phyloP scores from a whole-genome alignment of 257 asterid genomes.

The Lithospermum erythrorhizon region DNA sequence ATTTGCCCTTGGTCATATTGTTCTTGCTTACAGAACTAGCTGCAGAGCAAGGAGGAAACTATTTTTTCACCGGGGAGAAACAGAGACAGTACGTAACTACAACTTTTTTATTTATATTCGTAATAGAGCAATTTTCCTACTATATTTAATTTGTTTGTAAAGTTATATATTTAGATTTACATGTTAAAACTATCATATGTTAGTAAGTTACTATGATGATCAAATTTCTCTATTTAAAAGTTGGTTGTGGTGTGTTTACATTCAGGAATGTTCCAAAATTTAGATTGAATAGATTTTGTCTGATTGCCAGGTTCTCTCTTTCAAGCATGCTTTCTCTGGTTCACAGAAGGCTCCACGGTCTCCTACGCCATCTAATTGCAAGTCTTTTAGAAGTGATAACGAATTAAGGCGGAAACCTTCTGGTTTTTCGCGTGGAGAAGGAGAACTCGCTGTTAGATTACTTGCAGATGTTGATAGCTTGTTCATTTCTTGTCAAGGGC shows the following conservation, averaged over 20 bases:
- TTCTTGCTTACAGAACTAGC: slow-evolving; percentile 79
- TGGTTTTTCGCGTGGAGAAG: slow-evolving; percentile 36
- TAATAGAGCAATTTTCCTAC: not conserved
- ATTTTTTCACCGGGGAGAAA: slow-evolving; percentile 68
- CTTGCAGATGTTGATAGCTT: slow-evolving; percentile 83
- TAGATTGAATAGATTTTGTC: not conserved
- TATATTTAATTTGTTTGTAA: not conserved
- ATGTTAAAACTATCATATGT: not conserved
- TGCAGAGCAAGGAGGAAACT: slow-evolving; percentile 91
- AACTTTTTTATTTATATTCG: slow-evolving; percentile 1
- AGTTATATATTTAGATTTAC: not conserved
- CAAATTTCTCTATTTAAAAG: too few species aligned
- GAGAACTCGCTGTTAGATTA: slow-evolving; percentile 74
- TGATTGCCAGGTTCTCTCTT: slow-evolving; percentile 46
- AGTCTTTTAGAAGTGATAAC: slow-evolving; percentile 43
- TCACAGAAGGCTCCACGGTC: slow-evolving; percentile 85
- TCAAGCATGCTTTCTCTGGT: slow-evolving; percentile 67
- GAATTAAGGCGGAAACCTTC: slow-evolving; percentile 50
- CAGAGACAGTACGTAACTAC: slow-evolving; percentile 65
- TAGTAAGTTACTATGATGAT: not conserved
- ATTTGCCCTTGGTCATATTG: slow-evolving; percentile 94
- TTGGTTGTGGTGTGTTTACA: not conserved
- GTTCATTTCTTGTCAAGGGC: slow-evolving; percentile 65
- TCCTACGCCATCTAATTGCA: slow-evolving; percentile 67
- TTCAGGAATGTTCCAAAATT: not conserved